A percentile compares a stretch with the other conserved stretches of the same genome.
Conservation (phyloP, 2,329 filamentous ascomycete genomes). For the Fusarium sp. region DNA sequence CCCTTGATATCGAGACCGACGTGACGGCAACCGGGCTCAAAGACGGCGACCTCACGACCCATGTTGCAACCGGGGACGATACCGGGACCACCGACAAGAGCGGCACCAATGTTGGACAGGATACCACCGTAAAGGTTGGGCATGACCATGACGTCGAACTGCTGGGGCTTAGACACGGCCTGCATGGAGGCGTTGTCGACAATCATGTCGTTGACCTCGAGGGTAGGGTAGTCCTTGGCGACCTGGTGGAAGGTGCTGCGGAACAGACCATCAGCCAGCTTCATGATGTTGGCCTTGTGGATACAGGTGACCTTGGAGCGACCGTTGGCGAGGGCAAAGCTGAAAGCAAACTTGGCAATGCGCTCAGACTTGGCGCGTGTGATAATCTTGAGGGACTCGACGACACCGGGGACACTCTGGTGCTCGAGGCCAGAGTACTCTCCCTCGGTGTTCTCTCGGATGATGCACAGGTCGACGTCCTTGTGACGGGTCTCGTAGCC, state of each 20-base stretch:
- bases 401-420: constrained; percentile 94
- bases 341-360: constrained; percentile 98
- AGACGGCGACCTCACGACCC: constrained; percentile 97
- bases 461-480: constrained; percentile 97
- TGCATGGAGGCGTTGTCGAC: constrained; percentile 99
- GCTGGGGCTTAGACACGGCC: constrained; percentile 92
- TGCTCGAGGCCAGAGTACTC: constrained; percentile 99
- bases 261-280: constrained; percentile 98
- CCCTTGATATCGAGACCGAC: constrained; percentile 99
- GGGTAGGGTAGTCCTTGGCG: constrained; percentile 91
- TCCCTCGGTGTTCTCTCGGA: constrained; percentile 99
- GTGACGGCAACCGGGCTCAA: constrained; percentile 98
- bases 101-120: constrained; percentile 97
- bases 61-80: constrained; percentile 99
- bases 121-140: constrained; percentile 99
- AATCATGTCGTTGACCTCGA: constrained; percentile 99
- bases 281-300: constrained; percentile 99
- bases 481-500: constrained; percentile 98
- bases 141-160: constrained; percentile 99
- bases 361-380: constrained; percentile 98
- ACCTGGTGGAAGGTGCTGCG: constrained; percentile 94
- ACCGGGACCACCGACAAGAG: constrained; percentile 94
- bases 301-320: constrained; percentile 99
- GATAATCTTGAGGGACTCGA: constrained; percentile 99
- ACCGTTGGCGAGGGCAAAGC: constrained; percentile 98